phyloP scores from a whole-genome alignment of 176 grass and related monocot genomes.

The Eremochloa ophiuroides region DNA sequence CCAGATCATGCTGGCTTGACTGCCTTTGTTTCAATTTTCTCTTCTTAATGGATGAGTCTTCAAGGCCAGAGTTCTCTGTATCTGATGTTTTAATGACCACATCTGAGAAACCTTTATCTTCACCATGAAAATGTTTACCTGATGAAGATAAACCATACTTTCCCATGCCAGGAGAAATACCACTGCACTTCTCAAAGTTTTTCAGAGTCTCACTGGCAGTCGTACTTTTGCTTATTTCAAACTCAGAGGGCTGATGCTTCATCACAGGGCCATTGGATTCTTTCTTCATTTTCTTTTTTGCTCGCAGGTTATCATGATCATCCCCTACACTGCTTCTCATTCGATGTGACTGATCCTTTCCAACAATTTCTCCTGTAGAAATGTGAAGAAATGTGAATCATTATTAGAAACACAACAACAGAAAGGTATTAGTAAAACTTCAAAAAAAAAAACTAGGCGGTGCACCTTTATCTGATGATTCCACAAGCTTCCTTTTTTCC shows the following conservation, averaged over 20 bases:
- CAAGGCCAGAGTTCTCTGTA: constrained; percentile 28
- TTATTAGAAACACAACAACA: constrained; percentile 9
- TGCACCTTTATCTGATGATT: constrained; percentile 46
- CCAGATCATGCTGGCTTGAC: constrained; percentile 17
- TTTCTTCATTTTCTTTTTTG: constrained; percentile 59
- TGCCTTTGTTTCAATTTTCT: constrained; percentile 45
- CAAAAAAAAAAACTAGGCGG: background rate
- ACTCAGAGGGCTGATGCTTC: constrained; percentile 16
- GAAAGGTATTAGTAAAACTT: constrained; percentile 14
- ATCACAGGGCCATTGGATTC: constrained; percentile 15
- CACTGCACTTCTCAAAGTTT: constrained; percentile 9
- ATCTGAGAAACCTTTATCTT: constrained; percentile 32
- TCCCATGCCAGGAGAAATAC: constrained; percentile 27
- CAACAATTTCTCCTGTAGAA: constrained; percentile 38
- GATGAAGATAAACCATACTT: constrained; percentile 33
- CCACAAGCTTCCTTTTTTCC: constrained; percentile 28
- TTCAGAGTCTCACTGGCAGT: constrained; percentile 27
- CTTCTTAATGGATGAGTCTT: constrained; percentile 34
- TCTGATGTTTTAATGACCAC: constrained; percentile 17
- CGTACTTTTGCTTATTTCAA: constrained; percentile 40
- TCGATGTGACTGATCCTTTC: constrained; percentile 30
- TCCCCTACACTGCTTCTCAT: constrained; percentile 23
- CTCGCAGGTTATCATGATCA: constrained; percentile 36
- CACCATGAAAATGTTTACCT: constrained; percentile 25
- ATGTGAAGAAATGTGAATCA: constrained; percentile 28